Evolutionary conservation across 257 asterid species (phyloP).

Genomic region (Mitragyna speciosa): DNA sequence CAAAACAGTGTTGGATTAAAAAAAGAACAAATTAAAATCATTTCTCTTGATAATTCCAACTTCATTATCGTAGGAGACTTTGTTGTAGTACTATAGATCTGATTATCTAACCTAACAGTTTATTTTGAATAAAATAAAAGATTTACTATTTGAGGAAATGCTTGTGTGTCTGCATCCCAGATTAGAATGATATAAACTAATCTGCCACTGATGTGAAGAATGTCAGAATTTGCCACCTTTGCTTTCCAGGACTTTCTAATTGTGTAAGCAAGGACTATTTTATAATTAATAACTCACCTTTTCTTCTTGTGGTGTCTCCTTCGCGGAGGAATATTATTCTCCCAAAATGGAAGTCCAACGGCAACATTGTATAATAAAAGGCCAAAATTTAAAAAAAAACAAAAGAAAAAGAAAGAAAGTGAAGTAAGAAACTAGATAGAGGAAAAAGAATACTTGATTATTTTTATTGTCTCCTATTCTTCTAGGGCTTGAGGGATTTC

Average conservation of each 20-base stretch:
- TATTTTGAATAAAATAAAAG: background rate
- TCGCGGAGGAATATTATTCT: background rate
- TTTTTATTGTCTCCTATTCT: too few relatives aligned
- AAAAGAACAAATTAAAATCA: background rate
- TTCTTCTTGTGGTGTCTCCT: background rate
- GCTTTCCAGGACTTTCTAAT: constrained; percentile 6
- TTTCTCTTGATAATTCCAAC: background rate
- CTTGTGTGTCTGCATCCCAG: background rate
- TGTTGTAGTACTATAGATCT: background rate
- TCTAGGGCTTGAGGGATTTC: too few relatives aligned
- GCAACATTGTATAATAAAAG: background rate
- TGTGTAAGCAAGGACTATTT: background rate
- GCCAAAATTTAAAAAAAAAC: background rate
- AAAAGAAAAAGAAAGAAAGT: background rate
- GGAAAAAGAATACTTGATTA: background rate
- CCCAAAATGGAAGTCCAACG: background rate
- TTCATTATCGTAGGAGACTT: background rate
- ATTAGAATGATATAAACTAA: background rate
- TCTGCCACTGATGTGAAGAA: background rate
- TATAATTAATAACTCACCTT: background rate
- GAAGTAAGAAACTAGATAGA: background rate
- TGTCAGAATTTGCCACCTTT: constrained; percentile 5
- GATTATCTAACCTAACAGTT: background rate
- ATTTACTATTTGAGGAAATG: background rate
- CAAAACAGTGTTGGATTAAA: background rate